phyloP scores from a whole-genome alignment of 768 basidiomycete species.

The Suillus bovinus region DNA sequence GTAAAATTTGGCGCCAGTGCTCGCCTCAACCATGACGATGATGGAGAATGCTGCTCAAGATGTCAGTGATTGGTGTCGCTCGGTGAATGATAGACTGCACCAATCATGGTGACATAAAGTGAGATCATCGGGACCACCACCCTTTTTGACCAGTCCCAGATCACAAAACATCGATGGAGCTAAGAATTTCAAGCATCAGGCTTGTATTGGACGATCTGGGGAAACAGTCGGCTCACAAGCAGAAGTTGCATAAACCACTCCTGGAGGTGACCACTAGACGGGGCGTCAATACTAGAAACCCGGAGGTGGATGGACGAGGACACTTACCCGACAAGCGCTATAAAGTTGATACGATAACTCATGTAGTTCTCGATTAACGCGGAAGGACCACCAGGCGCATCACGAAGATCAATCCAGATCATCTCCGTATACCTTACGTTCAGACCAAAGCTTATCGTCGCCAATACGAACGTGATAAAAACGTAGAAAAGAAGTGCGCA shows the following conservation, averaged over 20 bases:
- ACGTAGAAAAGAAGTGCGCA: background rate
- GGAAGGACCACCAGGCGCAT: background rate
- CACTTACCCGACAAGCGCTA: background rate
- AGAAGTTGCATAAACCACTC: constrained; percentile 2
- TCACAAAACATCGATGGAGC: constrained; percentile 16
- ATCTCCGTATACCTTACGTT: constrained; percentile 22
- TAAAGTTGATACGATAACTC: background rate
- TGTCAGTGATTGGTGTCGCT: background rate
- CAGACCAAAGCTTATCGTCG: constrained; percentile 17
- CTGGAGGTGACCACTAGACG: background rate
- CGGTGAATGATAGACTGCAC: constrained; percentile 10
- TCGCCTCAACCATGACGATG: constrained; percentile 18
- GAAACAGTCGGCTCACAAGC: background rate
- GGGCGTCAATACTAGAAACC: background rate
- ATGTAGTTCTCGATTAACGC: background rate
- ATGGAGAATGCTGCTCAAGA: constrained; percentile 17
- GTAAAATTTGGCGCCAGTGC: constrained; percentile 21
- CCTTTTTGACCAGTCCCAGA: constrained; percentile 20
- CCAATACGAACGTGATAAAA: constrained; percentile 16
- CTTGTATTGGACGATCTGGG: background rate
- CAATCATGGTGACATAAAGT: constrained; percentile 16
- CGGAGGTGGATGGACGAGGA: background rate
- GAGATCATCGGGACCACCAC: constrained; percentile 19
- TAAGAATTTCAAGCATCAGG: background rate
- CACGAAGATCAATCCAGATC: constrained; percentile 27